Conservation (phyloP, 768 basidiomycete genomes). For the Russula earlei region DNA sequence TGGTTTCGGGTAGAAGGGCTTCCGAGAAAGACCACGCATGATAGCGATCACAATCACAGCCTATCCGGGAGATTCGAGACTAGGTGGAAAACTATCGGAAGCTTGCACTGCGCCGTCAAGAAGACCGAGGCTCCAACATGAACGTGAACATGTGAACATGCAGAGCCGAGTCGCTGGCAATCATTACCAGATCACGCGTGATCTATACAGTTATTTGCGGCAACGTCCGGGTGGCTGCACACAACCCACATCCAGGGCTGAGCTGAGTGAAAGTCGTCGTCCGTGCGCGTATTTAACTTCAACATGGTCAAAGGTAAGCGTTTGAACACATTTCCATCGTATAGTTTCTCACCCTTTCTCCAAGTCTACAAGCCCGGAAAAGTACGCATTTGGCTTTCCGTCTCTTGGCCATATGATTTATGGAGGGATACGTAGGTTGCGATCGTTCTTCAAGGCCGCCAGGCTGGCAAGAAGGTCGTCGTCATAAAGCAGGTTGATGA, state of each 20-base stretch:
- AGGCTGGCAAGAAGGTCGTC: conserved; percentile 99
- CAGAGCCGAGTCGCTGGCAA: background rate
- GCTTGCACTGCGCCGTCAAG: too few relatives aligned
- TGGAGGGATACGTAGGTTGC: conserved; percentile 50
- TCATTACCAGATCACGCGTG: background rate
- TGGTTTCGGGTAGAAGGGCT: background rate
- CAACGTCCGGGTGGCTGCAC: conserved; percentile 23
- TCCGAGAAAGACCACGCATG: background rate
- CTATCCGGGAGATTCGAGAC: background rate
- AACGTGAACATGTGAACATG: background rate
- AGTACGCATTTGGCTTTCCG: conserved; percentile 33
- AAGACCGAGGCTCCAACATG: too few relatives aligned
- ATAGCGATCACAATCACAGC: conserved; percentile 1
- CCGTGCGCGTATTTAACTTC: conserved; percentile 15
- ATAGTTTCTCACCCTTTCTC: background rate
- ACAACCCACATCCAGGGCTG: background rate
- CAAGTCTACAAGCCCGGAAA: conserved; percentile 93
- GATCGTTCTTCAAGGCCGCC: conserved; percentile 97
- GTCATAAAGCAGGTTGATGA: conserved; percentile 97
- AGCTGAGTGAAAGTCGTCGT: conserved; percentile 8
- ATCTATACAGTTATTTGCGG: conserved; percentile 23
- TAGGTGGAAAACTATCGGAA: background rate
- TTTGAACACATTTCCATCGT: background rate
- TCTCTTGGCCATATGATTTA: background rate
- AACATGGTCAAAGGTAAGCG: conserved; percentile 26